Evolutionary conservation across 208 protist species (phyloP), one percentile per base, ranked within the genome.

Genomic region (Trypanosoma theileri): DNA sequence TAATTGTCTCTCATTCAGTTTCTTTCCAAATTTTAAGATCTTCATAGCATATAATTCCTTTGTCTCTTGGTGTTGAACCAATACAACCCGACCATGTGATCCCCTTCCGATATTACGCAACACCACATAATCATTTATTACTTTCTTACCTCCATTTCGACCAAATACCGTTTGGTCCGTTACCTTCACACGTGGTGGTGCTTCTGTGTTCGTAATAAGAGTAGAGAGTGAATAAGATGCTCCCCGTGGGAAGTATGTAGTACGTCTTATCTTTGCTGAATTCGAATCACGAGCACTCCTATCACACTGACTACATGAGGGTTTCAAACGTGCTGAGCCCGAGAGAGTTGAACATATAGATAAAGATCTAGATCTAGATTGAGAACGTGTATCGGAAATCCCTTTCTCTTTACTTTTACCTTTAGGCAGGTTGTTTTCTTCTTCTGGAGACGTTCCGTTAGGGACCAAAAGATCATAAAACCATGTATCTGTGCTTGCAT

Each of bases 61-160:
- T n/a, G 77, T 89, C 16, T 52, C 40, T 0, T 66, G 53, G 61
- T 98, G 78, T 45, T 85, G 75, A 17, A 94, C 96, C 61, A 98
- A 96, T 62, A 95, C 97, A 3, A 98, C 97, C n/a, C 95, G 85
- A 52, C 96, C 94, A 63, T 97, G 98, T 8, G 96, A 96, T 35
- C 97, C 97, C 57, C 93, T 73, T 35, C 96, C 93, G 21, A 98
- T 75, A 59, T 96, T 92, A 21, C 92, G 77, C 14, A 97, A 46
- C 48, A 88, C 59, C 6, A 71, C 59, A 67, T 92, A 92, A 24
- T 88, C 70, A 56, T 89, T 92, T 58, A 92, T 71, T 17, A 56
- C 82, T 45, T 79, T 80, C 41, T 82, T 73, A 12, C 64, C 72
- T 28, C 80, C 69, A 13, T 72, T 62, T 42, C 52, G 24, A 35